Base-by-base conservation (phyloP, 1,139 yeast genomes). In the Hansenula sp. region DNA sequence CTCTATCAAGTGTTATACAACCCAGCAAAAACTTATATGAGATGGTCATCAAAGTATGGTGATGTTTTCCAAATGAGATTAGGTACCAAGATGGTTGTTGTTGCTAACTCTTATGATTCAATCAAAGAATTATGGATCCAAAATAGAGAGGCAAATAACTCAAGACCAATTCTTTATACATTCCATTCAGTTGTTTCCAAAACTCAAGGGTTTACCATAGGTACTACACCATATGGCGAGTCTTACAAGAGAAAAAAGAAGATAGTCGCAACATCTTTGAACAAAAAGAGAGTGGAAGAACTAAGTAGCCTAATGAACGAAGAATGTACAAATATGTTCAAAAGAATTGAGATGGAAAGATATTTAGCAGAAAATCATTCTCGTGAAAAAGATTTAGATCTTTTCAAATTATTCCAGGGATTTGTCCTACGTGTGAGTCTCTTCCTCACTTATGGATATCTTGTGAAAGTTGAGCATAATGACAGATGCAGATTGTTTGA, bases 171-270 rank as follows among this genome's bases (percentile, higher is more conserved):
- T 24, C 69, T 76, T 44, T 77, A 79, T 60, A 82, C 90, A 0
- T 86, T 86, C 63, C 94, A 86, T 61, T 67, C 72, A 28, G 68
- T 85, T 9, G 76, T 85, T 2, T 81, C 90, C 0, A 64, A 74
- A 5, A 72, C 82, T 0, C 84, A 79, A 45, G 82, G 81, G 1
- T 79, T 75, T 50, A 86, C 95, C 0, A 73, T 86, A 27, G 95
- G 95, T 0, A 82, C 94, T 0, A 84, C 93, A 0, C 94, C 94
- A 1, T 78, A 73, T 56, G 77, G 85, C 2, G 67, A 65, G 1
- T 70, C 81, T 2, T 84, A 72, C 55, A 68, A 69, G 48, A 66
- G 65, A 21, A 75, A 78, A 58, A 75, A 82, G 53, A 81, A 79
- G 54, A 72, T 74, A 8, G 67, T 84, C 25, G 72, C 82, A 0